phyloP scores from a whole-genome alignment of 768 basidiomycete genomes.

The Hericium rajendrae region DNA sequence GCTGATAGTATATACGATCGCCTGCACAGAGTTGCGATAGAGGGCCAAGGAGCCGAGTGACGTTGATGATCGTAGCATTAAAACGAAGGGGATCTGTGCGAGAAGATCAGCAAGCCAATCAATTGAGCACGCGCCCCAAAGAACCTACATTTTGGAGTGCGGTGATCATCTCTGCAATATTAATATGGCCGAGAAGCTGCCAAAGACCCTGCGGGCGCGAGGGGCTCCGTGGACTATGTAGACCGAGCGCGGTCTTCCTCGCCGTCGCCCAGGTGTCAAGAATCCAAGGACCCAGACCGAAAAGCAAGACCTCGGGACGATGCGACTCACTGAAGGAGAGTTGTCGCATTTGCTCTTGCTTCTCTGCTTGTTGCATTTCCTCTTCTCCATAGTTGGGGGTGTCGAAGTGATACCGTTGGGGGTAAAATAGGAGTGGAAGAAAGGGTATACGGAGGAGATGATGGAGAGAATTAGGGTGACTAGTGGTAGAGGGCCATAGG shows the following conservation, averaged over 20 bases:
- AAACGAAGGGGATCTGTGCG: slow-evolving; percentile 59
- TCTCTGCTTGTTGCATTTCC: slow-evolving; percentile 56
- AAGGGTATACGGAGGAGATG: slow-evolving; percentile 49
- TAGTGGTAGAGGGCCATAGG: slow-evolving; percentile 41
- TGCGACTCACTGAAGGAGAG: slow-evolving; percentile 66
- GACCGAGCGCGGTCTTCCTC: slow-evolving; percentile 46
- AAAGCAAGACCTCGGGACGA: slow-evolving; percentile 75
- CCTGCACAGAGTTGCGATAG: slow-evolving; percentile 70
- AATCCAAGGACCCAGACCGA: slow-evolving; percentile 81
- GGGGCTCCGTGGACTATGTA: slow-evolving; percentile 33
- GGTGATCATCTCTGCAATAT: slow-evolving; percentile 53
- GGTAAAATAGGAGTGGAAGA: slow-evolving; percentile 49
- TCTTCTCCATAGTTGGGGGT: slow-evolving; percentile 39
- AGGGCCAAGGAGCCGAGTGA: slow-evolving; percentile 76
- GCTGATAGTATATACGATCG: slow-evolving; percentile 55
- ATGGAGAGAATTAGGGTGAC: slow-evolving; percentile 52
- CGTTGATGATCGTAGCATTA: slow-evolving; percentile 62
- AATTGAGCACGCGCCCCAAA: neutral
- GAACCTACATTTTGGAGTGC: slow-evolving; percentile 60
- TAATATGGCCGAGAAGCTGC: slow-evolving; percentile 40
- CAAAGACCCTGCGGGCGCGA: slow-evolving; percentile 18
- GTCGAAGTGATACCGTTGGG: slow-evolving; percentile 27
- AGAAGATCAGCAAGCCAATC: slow-evolving; percentile 8
- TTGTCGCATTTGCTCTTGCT: slow-evolving; percentile 66
- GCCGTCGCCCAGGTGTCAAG: slow-evolving; percentile 67